phyloP scores from a whole-genome alignment of 2,329 filamentous ascomycete genomes.

The Hymenoscyphus scutula region DNA sequence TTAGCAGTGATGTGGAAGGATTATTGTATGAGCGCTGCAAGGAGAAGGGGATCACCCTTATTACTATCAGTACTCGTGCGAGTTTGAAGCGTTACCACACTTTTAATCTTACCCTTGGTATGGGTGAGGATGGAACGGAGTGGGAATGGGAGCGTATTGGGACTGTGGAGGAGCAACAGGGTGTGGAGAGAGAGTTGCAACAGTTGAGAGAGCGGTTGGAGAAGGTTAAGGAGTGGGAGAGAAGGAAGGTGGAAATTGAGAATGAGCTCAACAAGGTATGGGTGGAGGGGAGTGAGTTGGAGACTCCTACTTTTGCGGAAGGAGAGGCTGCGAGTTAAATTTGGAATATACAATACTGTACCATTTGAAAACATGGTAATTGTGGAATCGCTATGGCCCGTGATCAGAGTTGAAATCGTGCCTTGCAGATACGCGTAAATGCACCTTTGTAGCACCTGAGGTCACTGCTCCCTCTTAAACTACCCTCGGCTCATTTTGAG shows the following conservation, averaged over 20 bases:
- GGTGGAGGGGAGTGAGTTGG: slow-evolving; percentile 35
- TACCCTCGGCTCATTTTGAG: background rate
- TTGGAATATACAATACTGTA: background rate
- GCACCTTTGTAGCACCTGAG: background rate
- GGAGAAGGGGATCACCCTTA: slow-evolving; percentile 87
- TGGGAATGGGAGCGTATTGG: slow-evolving; percentile 95
- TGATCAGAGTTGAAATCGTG: too few relatives aligned
- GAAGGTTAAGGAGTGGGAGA: slow-evolving; percentile 82
- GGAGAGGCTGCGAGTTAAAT: background rate
- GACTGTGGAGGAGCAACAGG: slow-evolving; percentile 87
- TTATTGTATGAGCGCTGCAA: slow-evolving; percentile 91
- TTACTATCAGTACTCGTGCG: slow-evolving; percentile 92
- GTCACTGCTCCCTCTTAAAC: background rate
- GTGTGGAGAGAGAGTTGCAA: slow-evolving; percentile 85
- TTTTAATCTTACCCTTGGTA: slow-evolving; percentile 81
- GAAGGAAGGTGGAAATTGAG: slow-evolving; percentile 76
- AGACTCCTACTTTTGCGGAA: slow-evolving; percentile 11
- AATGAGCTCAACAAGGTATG: slow-evolving; percentile 59
- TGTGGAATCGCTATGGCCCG: background rate
- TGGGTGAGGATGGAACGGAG: slow-evolving; percentile 76
- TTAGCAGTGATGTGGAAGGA: slow-evolving; percentile 92
- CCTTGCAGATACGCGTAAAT: background rate
- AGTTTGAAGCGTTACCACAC: slow-evolving; percentile 95
- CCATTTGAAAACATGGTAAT: background rate
- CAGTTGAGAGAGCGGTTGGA: slow-evolving; percentile 77